Base-by-base conservation (phyloP, 805 yeast genomes). In the Metschnikowia shivogae region DNA sequence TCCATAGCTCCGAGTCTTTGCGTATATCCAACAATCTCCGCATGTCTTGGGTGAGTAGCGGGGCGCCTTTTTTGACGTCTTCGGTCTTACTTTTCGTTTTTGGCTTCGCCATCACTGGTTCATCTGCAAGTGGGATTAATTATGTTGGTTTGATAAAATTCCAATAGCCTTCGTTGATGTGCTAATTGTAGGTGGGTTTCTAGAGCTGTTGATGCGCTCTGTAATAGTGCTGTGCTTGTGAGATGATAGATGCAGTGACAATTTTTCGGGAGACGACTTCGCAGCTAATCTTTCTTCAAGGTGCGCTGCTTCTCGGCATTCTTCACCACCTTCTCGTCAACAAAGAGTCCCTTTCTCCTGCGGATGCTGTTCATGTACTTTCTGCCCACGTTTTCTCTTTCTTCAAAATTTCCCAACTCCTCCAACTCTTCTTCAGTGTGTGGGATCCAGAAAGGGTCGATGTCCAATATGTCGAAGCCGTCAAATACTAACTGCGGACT, bases 391-490 rank as follows among this genome's bases (percentile, higher is more conserved):
- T 93, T 93, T 58, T 89, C 98, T 57, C 86, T 78, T 55, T 93
- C 99, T 1, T 97, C 95, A 53, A 79, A 78, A 52, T 88, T 96
- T 24, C 99, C 99, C 36, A 88, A 70, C 47, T 89, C 95, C 62
- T 93, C 98, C 37, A 93, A 66, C 63, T 93, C 99, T 62, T 89
- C 97, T 56, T 88, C 97, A 0, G 99, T 93, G 3, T 93, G 87
- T 11, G 99, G 99, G 12, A 93, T 96, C 99, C 99, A 93, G 73
- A 86, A 93, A 36, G 99, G 99, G 71, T 93, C 98, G 53, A 85
- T 78, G 52, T 89, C 95, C 42, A 92, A 78, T 51, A 83, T 70
- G 57, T 89, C 93, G 61, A 78, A 93, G 0, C 98, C 98, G 26
- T 86, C 77, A 58, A 92, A 93, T 8, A 90, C 87, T 43, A 93